These are phyloP conservation scores for Acanthamoeba divionensis DNA, from an alignment of 208 protist genomes.

Conservation along the genomic window DNA sequence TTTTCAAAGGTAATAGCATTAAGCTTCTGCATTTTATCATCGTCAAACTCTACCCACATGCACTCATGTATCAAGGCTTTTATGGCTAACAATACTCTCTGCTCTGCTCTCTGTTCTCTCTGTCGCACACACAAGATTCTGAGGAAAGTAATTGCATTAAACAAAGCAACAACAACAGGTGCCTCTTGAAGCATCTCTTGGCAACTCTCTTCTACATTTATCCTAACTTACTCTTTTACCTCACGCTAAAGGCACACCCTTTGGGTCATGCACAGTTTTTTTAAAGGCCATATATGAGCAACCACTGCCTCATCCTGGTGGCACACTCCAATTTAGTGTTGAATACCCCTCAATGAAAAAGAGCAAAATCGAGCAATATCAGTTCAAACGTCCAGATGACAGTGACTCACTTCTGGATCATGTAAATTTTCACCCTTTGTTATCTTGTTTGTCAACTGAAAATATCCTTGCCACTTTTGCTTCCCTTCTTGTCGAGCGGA, in stretches of 20 bases:
- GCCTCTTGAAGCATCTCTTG: not conserved
- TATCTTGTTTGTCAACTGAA: not conserved
- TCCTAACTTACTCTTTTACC: not conserved
- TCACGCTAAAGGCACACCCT: not conserved
- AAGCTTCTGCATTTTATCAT: too few species aligned
- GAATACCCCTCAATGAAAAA: not conserved
- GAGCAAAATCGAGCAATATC: constrained; percentile 34
- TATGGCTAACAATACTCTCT: too few species aligned
- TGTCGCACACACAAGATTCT: not conserved
- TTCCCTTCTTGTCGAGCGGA: constrained; percentile 48
- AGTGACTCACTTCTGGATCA: constrained; percentile 36
- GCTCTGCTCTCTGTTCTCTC: too few species aligned
- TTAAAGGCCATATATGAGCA: constrained; percentile 45
- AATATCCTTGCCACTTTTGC: constrained; percentile 42
- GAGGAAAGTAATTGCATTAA: not conserved
- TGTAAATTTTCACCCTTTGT: not conserved
- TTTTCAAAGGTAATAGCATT: constrained; percentile 8
- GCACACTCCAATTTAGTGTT: constrained; percentile 37
- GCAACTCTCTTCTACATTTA: not conserved
- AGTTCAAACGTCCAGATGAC: constrained; percentile 28
- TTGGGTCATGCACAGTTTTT: constrained; percentile 11
- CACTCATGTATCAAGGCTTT: too few species aligned
- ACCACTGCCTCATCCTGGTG: constrained; percentile 32
- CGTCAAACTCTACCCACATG: too few species aligned
- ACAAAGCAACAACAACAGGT: not conserved